Evolutionary conservation across 176 grass and related monocot genomes (phyloP).

Genomic region (Dendrocalamus sinicus): DNA sequence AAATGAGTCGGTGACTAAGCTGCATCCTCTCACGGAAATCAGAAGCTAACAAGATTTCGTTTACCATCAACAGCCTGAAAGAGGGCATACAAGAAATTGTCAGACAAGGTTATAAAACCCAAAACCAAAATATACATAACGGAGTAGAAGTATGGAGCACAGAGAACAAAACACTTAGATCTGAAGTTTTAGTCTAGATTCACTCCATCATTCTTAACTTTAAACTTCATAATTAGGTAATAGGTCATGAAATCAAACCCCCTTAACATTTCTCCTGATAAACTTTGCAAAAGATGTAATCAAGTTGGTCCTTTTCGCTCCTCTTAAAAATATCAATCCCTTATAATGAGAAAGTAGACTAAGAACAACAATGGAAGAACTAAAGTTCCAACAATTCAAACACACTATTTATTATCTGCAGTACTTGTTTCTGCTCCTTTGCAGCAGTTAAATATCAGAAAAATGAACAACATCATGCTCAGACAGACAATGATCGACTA

Average conservation of each 20-base stretch:
- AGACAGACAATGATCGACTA: background rate
- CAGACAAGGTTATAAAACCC: slow-evolving; percentile 11
- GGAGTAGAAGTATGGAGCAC: background rate
- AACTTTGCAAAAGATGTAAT: background rate
- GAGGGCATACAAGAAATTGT: background rate
- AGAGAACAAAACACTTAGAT: background rate
- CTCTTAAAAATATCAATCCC: background rate
- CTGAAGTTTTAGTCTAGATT: background rate
- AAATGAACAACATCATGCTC: slow-evolving; percentile 4
- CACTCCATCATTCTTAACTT: background rate
- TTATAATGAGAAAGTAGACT: background rate
- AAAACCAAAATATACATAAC: background rate
- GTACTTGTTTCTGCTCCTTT: background rate
- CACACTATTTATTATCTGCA: background rate
- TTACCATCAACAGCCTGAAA: slow-evolving; percentile 34
- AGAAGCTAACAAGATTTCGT: background rate
- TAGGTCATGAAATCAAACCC: background rate
- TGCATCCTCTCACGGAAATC: background rate
- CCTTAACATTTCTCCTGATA: background rate
- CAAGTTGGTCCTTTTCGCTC: background rate
- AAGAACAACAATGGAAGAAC: background rate
- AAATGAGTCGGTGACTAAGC: slow-evolving; percentile 12
- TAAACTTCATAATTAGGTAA: background rate
- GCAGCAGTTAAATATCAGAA: background rate
- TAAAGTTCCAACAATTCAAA: background rate